phyloP scores from a whole-genome alignment of 306 rosid genomes.

The Fragaria nilgerrensis region DNA sequence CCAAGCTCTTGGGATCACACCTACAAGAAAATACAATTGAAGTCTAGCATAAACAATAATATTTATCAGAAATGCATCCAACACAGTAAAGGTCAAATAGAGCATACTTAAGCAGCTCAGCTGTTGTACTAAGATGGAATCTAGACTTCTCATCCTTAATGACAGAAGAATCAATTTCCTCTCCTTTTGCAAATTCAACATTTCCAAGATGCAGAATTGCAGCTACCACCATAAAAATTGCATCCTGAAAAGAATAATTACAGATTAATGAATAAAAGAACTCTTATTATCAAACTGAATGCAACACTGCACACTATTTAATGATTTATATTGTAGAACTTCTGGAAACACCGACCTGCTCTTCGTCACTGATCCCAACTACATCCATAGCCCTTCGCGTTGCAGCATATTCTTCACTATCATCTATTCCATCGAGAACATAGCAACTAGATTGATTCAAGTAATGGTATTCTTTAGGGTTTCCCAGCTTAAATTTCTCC shows the following conservation, averaged over 20 bases:
- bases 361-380: conserved; percentile 97
- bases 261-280: not conserved
- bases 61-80: conserved; percentile 16
- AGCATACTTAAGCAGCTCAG: conserved; percentile 85
- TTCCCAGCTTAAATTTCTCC: conserved; percentile 78
- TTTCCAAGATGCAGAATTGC: conserved; percentile 97
- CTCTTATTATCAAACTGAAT: conserved; percentile 20
- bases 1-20: conserved; percentile 96
- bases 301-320: conserved; percentile 16
- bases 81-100: conserved; percentile 23
- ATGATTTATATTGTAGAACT: conserved; percentile 18
- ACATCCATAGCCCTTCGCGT: conserved; percentile 99
- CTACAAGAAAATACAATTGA: conserved; percentile 30
- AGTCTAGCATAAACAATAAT: conserved; percentile 9
- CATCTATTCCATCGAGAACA: conserved; percentile 89
- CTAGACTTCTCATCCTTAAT: conserved; percentile 89
- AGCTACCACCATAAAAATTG: conserved; percentile 93
- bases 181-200: conserved; percentile 92
- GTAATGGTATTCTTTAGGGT: conserved; percentile 89
- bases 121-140: conserved; percentile 82
- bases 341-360: conserved; percentile 60
- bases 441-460: conserved; percentile 86
- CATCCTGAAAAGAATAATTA: conserved; percentile 55
- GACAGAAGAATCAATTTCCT: conserved; percentile 92
- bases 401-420: conserved; percentile 84